These are phyloP conservation scores for Crithidia sp. DNA, from an alignment of 208 protist genomes.

Conservation along the genomic window DNA sequence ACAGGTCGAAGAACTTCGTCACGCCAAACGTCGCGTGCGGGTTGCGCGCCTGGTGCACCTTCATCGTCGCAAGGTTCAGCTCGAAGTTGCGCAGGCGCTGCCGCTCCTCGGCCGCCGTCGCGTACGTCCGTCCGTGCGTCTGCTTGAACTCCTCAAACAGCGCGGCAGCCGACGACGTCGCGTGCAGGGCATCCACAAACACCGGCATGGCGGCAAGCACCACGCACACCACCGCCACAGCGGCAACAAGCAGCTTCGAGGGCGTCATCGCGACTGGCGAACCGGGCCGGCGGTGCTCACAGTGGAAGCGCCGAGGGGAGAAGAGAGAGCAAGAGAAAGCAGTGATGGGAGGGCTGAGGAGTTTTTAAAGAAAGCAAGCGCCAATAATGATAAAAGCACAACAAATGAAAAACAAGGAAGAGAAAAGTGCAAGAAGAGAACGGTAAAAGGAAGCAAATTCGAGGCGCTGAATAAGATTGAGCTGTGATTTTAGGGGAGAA, in stretches of 20 bases:
- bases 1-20: slow-evolving; percentile 70
- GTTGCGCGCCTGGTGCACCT: slow-evolving; percentile 44
- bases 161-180: slow-evolving; percentile 12
- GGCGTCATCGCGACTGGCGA: slow-evolving; percentile 18
- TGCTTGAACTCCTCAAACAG: slow-evolving; percentile 55
- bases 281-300: neutral
- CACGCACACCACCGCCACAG: slow-evolving; percentile 29
- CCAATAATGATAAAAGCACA: neutral
- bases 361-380: neutral
- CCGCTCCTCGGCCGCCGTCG: slow-evolving; percentile 39
- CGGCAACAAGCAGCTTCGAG: slow-evolving; percentile 14
- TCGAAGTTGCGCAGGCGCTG: slow-evolving; percentile 43
- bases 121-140: slow-evolving; percentile 44
- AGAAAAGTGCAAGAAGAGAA: neutral
- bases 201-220: slow-evolving; percentile 21
- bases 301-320: slow-evolving; percentile 3
- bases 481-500: no score
- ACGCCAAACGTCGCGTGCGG: slow-evolving; percentile 60
- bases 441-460: neutral
- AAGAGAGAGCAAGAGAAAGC: neutral
- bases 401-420: neutral
- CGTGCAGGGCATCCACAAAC: slow-evolving; percentile 24
- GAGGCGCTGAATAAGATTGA: no score
- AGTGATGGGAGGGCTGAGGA: neutral
- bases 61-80: slow-evolving; percentile 44